These are phyloP conservation scores for Globisporangium paddicum DNA, from an alignment of 352 stramenopile species.

Conservation along the genomic window DNA sequence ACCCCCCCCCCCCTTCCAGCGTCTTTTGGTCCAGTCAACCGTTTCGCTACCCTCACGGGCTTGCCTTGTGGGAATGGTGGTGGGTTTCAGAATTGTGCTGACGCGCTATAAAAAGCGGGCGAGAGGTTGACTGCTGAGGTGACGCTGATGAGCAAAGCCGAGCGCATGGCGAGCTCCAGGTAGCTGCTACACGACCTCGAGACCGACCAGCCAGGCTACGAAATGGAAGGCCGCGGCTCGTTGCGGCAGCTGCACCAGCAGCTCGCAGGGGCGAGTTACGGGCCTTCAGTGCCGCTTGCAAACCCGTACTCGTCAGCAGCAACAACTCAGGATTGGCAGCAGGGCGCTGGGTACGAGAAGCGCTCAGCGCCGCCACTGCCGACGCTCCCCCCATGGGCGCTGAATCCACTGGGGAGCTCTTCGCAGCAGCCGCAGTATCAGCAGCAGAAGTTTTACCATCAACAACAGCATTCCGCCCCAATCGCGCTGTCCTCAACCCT, in stretches of 20 bases:
- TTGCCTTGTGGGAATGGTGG: neutral
- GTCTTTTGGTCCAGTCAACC: neutral
- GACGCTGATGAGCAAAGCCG: neutral
- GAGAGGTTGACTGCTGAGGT: neutral
- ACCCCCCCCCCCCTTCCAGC: too few species aligned
- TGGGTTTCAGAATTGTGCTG: neutral
- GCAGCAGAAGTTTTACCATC: neutral
- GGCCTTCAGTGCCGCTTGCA: neutral
- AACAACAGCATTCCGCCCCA: neutral
- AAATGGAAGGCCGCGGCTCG: constrained; percentile 42
- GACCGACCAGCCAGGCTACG: neutral
- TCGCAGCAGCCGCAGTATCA: constrained; percentile 12
- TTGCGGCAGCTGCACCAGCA: constrained; percentile 43
- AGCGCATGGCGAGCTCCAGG: neutral
- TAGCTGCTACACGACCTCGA: neutral
- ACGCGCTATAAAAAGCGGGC: neutral
- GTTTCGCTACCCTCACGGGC: neutral
- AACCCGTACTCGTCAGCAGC: constrained; percentile 8
- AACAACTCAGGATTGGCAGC: constrained; percentile 7
- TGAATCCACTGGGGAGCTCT: neutral
- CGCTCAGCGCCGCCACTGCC: constrained; percentile 32
- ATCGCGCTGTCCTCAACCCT: neutral
- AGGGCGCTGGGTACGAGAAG: constrained; percentile 21
- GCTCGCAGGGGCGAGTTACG: constrained; percentile 16
- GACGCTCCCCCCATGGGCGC: constrained; percentile 45